Base-by-base conservation (phyloP, 495 filamentous ascomycete species). In the Amniculicola lignicola region DNA sequence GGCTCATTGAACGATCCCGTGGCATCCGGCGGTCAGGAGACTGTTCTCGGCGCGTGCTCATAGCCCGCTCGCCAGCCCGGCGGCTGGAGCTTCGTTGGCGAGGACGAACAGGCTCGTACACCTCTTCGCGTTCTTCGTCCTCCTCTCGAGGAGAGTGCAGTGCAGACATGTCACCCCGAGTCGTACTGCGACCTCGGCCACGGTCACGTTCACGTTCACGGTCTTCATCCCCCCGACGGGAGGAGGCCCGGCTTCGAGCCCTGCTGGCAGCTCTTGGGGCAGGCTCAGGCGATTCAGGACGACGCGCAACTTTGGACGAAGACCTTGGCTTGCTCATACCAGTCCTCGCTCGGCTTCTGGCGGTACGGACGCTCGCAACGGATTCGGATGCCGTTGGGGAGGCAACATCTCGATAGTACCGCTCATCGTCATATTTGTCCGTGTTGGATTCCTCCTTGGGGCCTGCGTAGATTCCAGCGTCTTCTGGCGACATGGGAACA, bases 401-500 rank as follows among this genome's bases (percentile, higher is more conserved):
- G 11, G 70, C 61, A 15, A 61, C 27, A 12, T 23, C 57, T 39
- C 75, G 74, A 46, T 75, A 73, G 54, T 73, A 72, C 5, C 62
- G 54, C 33, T 73, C 63, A 29, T 74, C 72, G 14, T 75, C 69
- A 7, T 71, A 69, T 38, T 68, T 76, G 6, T 76, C 77, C 1
- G 65, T 67, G 41, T 72, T 67, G 16, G 54, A 57, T 39, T 63
- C 54, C n/a, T 62, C 63, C 25, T 54, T 59, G 41, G 25, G 49
- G 24, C 46, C 31, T 10, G 41, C 23, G 25, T 54, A 66, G 18
- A 64, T 66, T 45, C 56, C 60, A 25, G 64, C 57, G 33, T 93
- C 88, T 60, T 95, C 88, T 0, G 89, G 88, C 0, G 89, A 91
- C 90, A 96, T 95, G 15, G 89, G 88, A 11, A 94, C 81, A 0